Evolutionary conservation across 2,329 filamentous ascomycete genomes (phyloP).

Genomic region (Botrytis galanthina): DNA sequence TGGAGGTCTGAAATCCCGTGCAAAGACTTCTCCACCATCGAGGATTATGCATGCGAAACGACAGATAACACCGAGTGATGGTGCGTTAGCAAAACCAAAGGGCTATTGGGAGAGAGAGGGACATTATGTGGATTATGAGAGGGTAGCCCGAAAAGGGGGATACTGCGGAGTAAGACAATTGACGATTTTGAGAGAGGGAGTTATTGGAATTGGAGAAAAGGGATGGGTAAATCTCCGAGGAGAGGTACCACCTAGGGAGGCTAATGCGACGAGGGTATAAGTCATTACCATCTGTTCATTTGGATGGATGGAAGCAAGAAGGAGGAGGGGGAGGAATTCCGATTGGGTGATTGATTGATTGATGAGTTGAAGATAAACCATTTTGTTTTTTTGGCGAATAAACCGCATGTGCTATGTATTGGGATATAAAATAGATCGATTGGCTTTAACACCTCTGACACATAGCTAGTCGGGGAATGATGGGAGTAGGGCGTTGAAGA

Average conservation of each 20-base stretch:
- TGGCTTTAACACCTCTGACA: not conserved
- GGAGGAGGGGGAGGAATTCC: not conserved
- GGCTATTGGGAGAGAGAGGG: conserved; percentile 36
- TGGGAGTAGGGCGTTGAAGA: not conserved
- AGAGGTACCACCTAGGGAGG: conserved; percentile 30
- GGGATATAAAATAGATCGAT: not conserved
- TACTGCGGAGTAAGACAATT: conserved; percentile 56
- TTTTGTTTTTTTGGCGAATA: not conserved
- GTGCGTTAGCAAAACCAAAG: conserved; percentile 7
- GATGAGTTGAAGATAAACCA: not conserved
- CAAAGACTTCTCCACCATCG: not conserved
- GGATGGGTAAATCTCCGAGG: conserved; percentile 39
- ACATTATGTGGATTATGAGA: conserved; percentile 44
- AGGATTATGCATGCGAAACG: conserved; percentile 10
- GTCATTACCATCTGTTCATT: not conserved
- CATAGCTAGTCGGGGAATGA: not conserved
- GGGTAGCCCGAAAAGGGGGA: conserved; percentile 50
- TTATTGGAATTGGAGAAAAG: conserved; percentile 32
- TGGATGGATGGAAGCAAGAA: not conserved
- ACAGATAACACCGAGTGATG: not conserved
- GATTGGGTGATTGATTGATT: not conserved
- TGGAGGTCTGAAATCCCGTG: not conserved
- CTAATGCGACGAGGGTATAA: not conserved
- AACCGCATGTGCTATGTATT: not conserved
- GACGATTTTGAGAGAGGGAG: conserved; percentile 43